A percentile compares a stretch with the other conserved stretches of the same genome.
Conservation (phyloP, 1,284 basidiomycete species). For the Tilletia walkeri region DNA sequence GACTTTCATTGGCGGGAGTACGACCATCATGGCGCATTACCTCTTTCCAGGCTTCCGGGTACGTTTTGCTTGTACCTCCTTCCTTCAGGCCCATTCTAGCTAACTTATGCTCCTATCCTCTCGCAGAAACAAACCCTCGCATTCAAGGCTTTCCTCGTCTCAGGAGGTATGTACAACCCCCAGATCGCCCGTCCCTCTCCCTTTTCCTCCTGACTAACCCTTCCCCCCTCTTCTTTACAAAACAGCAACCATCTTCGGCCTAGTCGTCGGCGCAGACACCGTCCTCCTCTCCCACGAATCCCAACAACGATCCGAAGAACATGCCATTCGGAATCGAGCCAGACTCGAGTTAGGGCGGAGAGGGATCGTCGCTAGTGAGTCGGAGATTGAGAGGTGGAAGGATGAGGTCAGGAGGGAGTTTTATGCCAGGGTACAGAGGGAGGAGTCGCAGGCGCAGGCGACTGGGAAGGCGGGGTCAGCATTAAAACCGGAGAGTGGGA, state of each 20-base stretch:
- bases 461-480: neutral
- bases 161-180: conserved; percentile 23
- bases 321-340: conserved; percentile 38
- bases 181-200: neutral
- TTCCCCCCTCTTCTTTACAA: neutral
- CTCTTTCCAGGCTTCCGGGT: conserved; percentile 43
- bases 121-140: conserved; percentile 38
- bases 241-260: conserved; percentile 43
- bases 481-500: neutral
- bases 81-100: neutral
- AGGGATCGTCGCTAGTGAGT: conserved; percentile 46
- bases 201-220: neutral
- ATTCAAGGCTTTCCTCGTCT: conserved; percentile 44
- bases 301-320: conserved; percentile 40
- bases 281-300: conserved; percentile 43
- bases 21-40: conserved; percentile 40
- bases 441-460: neutral
- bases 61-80: neutral
- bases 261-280: conserved; percentile 47
- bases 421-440: neutral
- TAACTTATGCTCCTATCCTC: neutral
- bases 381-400: conserved; percentile 49
- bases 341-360: conserved; percentile 38
- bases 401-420: conserved; percentile 28
- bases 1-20: conserved; percentile 35